These are phyloP conservation scores for Pseudogymnoascus sp. DNA, from an alignment of 2,329 filamentous ascomycete genomes.

Conservation along the genomic window DNA sequence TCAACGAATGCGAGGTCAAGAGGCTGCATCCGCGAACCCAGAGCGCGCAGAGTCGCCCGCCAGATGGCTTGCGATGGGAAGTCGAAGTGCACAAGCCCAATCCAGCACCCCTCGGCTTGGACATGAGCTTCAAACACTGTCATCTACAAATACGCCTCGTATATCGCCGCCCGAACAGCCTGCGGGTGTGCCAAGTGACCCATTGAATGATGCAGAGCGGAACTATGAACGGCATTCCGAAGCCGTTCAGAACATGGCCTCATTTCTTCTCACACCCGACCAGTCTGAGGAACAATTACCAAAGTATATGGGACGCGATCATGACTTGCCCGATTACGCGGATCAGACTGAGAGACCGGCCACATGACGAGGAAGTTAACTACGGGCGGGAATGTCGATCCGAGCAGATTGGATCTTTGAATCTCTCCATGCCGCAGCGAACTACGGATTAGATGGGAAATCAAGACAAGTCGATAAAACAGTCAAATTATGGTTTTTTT, in stretches of 20 bases:
- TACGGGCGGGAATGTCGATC: not conserved
- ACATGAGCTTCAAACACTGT: not conserved
- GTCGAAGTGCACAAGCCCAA: not conserved
- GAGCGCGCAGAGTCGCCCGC: not conserved
- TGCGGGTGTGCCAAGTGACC: not conserved
- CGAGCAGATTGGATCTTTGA: not conserved
- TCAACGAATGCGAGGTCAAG: not conserved
- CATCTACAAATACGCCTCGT: not conserved
- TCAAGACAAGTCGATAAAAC: not conserved
- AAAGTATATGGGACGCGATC: not conserved
- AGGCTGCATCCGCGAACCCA: not conserved
- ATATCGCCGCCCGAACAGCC: not conserved
- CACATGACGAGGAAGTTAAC: not conserved
- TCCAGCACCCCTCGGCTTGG: not conserved
- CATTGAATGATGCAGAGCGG: not conserved
- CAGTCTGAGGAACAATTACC: not conserved
- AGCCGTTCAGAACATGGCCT: not conserved
- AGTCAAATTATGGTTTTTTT: not conserved
- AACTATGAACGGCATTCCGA: not conserved
- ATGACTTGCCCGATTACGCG: not conserved
- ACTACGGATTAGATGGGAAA: not conserved
- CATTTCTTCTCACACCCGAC: not conserved
- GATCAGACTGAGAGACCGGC: not conserved
- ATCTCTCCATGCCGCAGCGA: not conserved
- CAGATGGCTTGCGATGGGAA: not conserved